Conservation (phyloP, 2,329 filamentous ascomycete genomes). For the Aspergillus intermedius region DNA sequence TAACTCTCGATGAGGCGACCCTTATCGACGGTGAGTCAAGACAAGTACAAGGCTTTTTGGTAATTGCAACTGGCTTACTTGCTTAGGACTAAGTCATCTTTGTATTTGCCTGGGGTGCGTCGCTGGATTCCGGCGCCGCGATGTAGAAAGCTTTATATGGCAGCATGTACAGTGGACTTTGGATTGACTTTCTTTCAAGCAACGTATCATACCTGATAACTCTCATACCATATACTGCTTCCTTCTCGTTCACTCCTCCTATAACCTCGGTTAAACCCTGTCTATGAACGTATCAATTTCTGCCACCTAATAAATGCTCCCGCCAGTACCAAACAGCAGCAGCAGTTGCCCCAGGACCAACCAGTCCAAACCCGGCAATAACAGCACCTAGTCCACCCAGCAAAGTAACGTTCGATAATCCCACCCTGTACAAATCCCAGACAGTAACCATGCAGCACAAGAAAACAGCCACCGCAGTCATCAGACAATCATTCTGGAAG, state of each 20-base stretch:
- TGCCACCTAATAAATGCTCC: conserved; percentile 5
- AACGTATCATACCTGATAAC: neutral
- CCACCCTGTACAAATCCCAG: conserved; percentile 16
- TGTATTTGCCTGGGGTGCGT: conserved; percentile 11
- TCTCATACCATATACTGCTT: neutral
- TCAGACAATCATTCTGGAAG: conserved; percentile 20
- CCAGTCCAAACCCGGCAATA: conserved; percentile 5
- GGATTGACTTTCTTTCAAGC: neutral
- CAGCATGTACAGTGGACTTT: conserved; percentile 1
- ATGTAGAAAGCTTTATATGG: conserved; percentile 9
- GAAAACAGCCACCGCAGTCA: conserved; percentile 12
- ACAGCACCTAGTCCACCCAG: conserved; percentile 1
- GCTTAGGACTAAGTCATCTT: conserved; percentile 4
- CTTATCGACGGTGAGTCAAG: neutral
- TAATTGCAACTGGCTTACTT: neutral
- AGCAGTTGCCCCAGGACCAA: conserved; percentile 16
- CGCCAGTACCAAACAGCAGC: conserved; percentile 18
- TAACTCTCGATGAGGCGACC: neutral
- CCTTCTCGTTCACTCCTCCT: conserved; percentile 4
- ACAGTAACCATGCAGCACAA: conserved; percentile 14
- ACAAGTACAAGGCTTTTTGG: no score
- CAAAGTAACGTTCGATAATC: conserved; percentile 8
- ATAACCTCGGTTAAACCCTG: no score
- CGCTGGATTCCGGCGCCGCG: conserved; percentile 10
- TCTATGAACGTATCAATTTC: no score